phyloP scores from a whole-genome alignment of 1,284 basidiomycete genomes.

The Tilletia indica region DNA sequence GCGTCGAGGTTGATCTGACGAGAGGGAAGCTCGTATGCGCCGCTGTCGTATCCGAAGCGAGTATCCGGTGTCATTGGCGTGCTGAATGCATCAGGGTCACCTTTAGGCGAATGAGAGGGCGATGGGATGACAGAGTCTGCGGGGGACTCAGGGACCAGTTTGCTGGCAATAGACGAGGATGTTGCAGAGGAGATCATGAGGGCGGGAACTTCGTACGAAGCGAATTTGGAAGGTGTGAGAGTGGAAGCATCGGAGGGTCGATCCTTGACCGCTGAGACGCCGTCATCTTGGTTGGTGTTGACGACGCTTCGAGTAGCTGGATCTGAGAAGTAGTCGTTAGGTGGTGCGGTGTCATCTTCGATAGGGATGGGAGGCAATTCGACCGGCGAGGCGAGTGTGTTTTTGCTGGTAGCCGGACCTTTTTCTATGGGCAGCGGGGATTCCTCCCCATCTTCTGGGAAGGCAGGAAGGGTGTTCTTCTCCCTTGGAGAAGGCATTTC shows the following conservation, averaged over 20 bases:
- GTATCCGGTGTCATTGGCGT: too few relatives aligned
- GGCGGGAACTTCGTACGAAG: neutral
- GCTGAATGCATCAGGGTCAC: too few relatives aligned
- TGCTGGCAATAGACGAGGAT: neutral
- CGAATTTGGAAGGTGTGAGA: too few relatives aligned
- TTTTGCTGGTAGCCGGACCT: neutral
- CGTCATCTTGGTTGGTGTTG: too few relatives aligned
- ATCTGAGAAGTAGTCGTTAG: neutral
- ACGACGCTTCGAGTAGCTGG: too few relatives aligned
- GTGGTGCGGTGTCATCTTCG: neutral
- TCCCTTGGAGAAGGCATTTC: neutral
- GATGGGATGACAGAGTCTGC: too few relatives aligned
- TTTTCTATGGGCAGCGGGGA: neutral
- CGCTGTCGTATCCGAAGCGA: too few relatives aligned
- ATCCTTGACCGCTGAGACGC: too few relatives aligned
- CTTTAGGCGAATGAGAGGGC: too few relatives aligned
- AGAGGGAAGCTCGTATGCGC: too few relatives aligned
- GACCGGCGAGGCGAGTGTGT: neutral
- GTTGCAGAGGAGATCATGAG: slow-evolving; percentile 3
- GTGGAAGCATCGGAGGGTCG: too few relatives aligned
- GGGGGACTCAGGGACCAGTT: neutral
- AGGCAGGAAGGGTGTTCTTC: neutral
- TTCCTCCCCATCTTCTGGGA: neutral
- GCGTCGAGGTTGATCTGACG: too few relatives aligned
- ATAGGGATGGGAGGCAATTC: neutral